Evolutionary conservation across 495 filamentous ascomycete genomes (phyloP), one percentile per base, ranked within the genome.

Genomic region (Pyronema omphalodes): DNA sequence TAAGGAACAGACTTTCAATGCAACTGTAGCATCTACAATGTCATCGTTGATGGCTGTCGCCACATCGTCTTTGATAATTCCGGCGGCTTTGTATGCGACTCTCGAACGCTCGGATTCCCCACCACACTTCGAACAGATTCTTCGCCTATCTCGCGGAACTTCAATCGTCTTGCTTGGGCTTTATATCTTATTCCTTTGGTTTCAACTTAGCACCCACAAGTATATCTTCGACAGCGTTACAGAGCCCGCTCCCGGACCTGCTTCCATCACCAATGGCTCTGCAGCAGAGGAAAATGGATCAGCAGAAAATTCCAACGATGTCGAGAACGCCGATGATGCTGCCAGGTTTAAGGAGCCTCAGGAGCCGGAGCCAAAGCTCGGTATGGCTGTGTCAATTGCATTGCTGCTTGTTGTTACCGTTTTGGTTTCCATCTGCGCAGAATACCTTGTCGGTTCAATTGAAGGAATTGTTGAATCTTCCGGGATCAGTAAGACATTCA

Each of bases 41-140:
- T 93, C 88, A 36, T 96, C 91, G 17, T 72, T 98, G 17, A 93
- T 98, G 89, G 80, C 87, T 2, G 81, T 98, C 47, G 80, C 91
- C 17, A 83, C 83, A 5, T 87, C 89, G 1, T 91, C 86, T 8
- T 74, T 98, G 58, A 93, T 98, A 60, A 88, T 98, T 55, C 91
- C 91, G 0, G 89, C 91, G 7, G 82, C 71, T 57, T 85, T 75
- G 59, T 93, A 83, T 67, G 77, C 74, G 51, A 71, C 73, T 3
- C 66, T 83, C 37, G 65, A 57, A 34, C 37, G 55, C 37, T 67
- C 68, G 9, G 46, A 53, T 43, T 23, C 6, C 6, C 23, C 23
- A 29, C 35, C 53, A 0, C 69, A 80, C 37, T 74, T 75, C 44
- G 64, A 77, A 18, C 44, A 53, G 1, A 83, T 95, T 54, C 73